Evolutionary conservation across 108 stramenopile genomes (phyloP), one percentile per base, ranked within the genome.

Genomic region (Seminavis robusta): DNA sequence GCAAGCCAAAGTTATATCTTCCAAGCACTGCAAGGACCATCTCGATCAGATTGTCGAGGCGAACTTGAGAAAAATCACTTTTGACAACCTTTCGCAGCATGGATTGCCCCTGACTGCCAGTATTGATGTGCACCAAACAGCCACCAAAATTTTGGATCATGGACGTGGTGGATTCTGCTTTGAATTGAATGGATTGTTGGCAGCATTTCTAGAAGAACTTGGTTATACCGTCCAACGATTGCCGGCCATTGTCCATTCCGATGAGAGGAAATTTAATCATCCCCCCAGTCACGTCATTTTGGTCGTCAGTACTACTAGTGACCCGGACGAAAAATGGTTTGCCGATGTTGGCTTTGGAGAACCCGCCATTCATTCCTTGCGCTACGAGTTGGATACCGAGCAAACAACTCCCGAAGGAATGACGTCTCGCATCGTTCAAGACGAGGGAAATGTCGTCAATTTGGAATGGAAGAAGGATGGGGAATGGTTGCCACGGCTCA

Each of bases 291-390:
- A 71, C 34, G 29, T 56, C 11, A 15, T 47, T 8, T 38, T 63
- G 27, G 26, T 56, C 15, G 56, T 45, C 3, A 15, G 13, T 7
- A n/a, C 15, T 4, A 31, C 33, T 17, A n/a, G 45, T 13, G 31
- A 30, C 7, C 39, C 19, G n/a, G 28, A 36, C 13, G 43, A 38
- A 6, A 13, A 13, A 10, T 55, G 33, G 33, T 63, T 65, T 65
- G 67, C 59, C 30, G 74, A 76, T 44, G 74, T 76, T 41, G 74
- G 68, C n/a, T 59, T 76, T 39, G 74, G 67, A 16, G 74, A 76
- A 47, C 74, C 74, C 3, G 37, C 74, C 9, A 10, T 69, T 1
- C 60, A 61, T 49, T 62, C 73, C 1, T 46, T 74, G 38, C 15
- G 32, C 13, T 61, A 62, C 39, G 4, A 6, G 9, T 16, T 63